These are phyloP conservation scores for Phialocephala subalpina DNA, from an alignment of 2,329 filamentous ascomycete genomes.

Conservation along the genomic window DNA sequence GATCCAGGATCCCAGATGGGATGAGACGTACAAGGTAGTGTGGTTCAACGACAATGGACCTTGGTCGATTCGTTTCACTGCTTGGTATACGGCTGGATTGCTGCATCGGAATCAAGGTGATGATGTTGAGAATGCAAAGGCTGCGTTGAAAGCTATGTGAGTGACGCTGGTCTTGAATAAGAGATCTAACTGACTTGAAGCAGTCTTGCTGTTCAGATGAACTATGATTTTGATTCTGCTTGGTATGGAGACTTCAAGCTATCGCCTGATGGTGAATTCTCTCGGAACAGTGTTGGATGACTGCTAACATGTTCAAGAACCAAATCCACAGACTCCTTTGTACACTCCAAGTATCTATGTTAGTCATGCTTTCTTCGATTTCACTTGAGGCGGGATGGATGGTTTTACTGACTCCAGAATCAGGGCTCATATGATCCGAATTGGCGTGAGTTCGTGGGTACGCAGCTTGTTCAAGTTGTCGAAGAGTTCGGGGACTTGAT, in stretches of 20 bases:
- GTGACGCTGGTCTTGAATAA: constrained; percentile 3
- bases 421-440: constrained; percentile 69
- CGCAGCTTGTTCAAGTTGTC: constrained; percentile 62
- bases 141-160: constrained; percentile 61
- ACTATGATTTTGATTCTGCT: constrained; percentile 47
- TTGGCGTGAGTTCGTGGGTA: constrained; percentile 69
- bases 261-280: constrained; percentile 45
- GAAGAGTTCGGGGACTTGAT: constrained; percentile 63
- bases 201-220: constrained; percentile 47
- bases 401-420: not conserved
- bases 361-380: not conserved
- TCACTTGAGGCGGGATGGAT: too few relatives aligned
- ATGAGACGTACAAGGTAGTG: constrained; percentile 52
- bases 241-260: constrained; percentile 53
- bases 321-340: constrained; percentile 45
- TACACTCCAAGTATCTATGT: constrained; percentile 48
- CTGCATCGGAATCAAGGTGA: constrained; percentile 59
- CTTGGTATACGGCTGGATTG: constrained; percentile 66
- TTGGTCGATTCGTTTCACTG: constrained; percentile 54
- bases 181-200: constrained; percentile 39
- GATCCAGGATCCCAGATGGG: constrained; percentile 50
- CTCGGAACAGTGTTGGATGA: not conserved
- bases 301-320: constrained; percentile 35
- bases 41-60: constrained; percentile 52
- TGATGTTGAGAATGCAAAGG: constrained; percentile 59